Evolutionary conservation across 164 flowering plant species (phyloP), one percentile per base, ranked within the genome.

Genomic region (Buxus sempervirens): DNA sequence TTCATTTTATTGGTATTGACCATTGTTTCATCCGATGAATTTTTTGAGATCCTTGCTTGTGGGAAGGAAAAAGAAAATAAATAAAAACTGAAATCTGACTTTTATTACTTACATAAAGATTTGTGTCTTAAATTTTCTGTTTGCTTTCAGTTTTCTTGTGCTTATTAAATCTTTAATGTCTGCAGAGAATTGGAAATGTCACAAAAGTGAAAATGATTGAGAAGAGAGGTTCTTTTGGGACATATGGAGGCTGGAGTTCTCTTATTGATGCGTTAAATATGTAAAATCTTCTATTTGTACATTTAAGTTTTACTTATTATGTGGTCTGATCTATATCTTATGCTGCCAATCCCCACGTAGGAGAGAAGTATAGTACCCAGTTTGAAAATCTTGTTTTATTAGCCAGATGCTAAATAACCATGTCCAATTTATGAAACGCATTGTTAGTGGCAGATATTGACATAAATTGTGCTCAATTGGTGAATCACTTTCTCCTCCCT

Each of bases 171-270:
- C 28, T 36, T 13, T n/a, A 41, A 48, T 76, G 63, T 62, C 53
- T 78, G 76, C 85, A 84, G 88, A 69, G 42, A 54, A 1, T 73
- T 26, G 78, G 77, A 63, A 86, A 82, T 62, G 49, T 49, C 14
- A 82, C 86, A 26, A 49, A 58, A 36, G 77, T 64, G 32, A 73
- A 81, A 71, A 70, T 32, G 27, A 27, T 77, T 42, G 68, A 75
- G 67, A 78, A 65, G 62, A 75, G 62, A 64, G 61, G 71, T 19
- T 70, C 82, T 54, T 24, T 38, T 28, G 56, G 66, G 51, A 79
- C 76, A 70, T 70, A 41, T 51, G 77, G 82, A 41, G 70, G 73
- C 27, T 80, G 80, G 88, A 69, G 63, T 58, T 69, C 83, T 19
- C 36, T 83, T 20, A 0, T 76, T 51, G 79, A 72, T 22, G 79